A percentile compares a stretch with the other conserved stretches of the same genome.
Conservation (phyloP, 2,329 filamentous ascomycete species). For the Harringtonia aguacate region DNA sequence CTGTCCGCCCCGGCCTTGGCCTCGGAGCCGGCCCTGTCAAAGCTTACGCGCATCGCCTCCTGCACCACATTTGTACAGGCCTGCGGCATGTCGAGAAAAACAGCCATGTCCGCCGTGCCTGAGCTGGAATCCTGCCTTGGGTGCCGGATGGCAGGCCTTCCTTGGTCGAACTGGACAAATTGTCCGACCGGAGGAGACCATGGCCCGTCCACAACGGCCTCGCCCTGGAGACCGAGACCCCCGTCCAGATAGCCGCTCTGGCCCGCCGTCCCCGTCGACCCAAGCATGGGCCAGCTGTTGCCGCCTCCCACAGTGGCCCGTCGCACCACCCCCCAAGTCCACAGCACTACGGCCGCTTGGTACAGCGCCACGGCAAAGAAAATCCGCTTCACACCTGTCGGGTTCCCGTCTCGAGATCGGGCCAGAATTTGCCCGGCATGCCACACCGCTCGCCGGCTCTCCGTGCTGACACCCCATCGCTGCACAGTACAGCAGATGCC, state of each 20-base stretch:
- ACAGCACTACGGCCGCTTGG: conserved; percentile 56
- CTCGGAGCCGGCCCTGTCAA: background rate
- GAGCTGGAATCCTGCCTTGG: conserved; percentile 5
- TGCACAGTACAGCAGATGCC: background rate
- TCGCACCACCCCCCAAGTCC: conserved; percentile 54
- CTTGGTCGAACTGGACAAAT: conserved; percentile 46
- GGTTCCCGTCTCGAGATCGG: conserved; percentile 19
- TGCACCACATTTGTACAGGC: conserved; percentile 50
- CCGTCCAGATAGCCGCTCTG: too few relatives aligned
- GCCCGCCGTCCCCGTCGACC: too few relatives aligned
- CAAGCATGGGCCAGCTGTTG: too few relatives aligned
- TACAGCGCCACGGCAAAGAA: conserved; percentile 60
- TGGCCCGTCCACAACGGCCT: conserved; percentile 44
- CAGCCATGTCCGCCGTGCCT: conserved; percentile 16
- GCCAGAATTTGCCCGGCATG: background rate
- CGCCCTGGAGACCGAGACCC: too few relatives aligned
- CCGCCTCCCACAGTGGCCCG: conserved; percentile 22
- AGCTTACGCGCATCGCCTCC: conserved; percentile 33
- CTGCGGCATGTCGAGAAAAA: conserved; percentile 41
- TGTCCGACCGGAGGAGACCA: conserved; percentile 40
- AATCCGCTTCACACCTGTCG: conserved; percentile 40
- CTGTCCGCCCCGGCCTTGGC: conserved; percentile 25
- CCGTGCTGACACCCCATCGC: conserved; percentile 46
- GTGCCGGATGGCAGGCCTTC: conserved; percentile 17
- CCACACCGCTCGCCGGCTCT: conserved; percentile 1